Conservation (phyloP, 2,329 filamentous ascomycete species). For the Myriangium duriaei region DNA sequence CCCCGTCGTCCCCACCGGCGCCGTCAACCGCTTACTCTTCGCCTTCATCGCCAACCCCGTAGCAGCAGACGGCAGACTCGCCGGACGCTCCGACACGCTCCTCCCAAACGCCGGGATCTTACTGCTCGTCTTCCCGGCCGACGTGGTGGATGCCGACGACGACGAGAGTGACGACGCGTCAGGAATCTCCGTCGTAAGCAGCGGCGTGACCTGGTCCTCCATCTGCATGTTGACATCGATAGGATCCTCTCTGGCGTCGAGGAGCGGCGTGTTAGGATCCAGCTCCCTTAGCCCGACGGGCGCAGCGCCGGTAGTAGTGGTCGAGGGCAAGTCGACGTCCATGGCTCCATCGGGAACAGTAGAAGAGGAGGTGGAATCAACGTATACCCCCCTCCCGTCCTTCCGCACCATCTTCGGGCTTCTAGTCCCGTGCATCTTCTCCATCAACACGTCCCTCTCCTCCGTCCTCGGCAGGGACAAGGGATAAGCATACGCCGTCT, state of each 20-base stretch:
- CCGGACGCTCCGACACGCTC: not conserved
- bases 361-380: constrained; percentile 10
- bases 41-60: not conserved
- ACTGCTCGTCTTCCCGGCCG: not conserved
- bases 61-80: not conserved
- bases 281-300: constrained; percentile 21
- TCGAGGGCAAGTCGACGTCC: constrained; percentile 12
- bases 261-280: constrained; percentile 24
- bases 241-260: constrained; percentile 1
- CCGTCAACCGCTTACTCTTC: constrained; percentile 2
- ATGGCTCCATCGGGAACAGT: constrained; percentile 19
- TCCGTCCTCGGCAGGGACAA: constrained; percentile 66
- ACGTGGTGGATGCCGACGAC: not conserved
- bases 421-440: constrained; percentile 35
- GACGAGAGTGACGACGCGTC: not conserved
- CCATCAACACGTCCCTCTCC: constrained; percentile 44
- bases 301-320: constrained; percentile 18
- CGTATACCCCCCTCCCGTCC: constrained; percentile 3
- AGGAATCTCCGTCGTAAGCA: too few species aligned
- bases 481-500: constrained; percentile 69
- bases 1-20: not conserved
- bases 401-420: constrained; percentile 23
- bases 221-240: not conserved
- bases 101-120: constrained; percentile 3
- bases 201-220: too few species aligned